Evolutionary conservation across 2,329 filamentous ascomycete species (phyloP).

Genomic region (Clonostachys sp.): DNA sequence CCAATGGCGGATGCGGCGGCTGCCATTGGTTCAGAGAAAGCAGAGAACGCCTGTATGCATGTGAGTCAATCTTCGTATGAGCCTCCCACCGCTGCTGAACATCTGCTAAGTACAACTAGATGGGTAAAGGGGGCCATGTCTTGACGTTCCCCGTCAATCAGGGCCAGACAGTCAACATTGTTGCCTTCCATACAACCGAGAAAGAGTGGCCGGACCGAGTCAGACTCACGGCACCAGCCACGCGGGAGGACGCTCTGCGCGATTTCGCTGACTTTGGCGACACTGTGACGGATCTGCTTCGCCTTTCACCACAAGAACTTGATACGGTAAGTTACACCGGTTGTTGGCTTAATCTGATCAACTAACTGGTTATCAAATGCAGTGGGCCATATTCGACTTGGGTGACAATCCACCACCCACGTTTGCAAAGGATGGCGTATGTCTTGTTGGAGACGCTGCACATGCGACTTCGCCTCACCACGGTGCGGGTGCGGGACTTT

Average conservation of each 20-base stretch:
- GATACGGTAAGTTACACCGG: conserved; percentile 13
- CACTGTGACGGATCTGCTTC: conserved; percentile 19
- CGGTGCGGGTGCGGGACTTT: conserved; percentile 53
- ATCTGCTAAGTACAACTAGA: conserved; percentile 5
- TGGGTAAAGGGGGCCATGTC: conserved; percentile 47
- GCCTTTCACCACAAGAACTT: conserved; percentile 17
- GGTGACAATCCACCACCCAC: conserved; percentile 32
- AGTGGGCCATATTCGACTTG: conserved; percentile 43
- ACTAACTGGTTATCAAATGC: background rate
- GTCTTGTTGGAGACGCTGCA: conserved; percentile 56
- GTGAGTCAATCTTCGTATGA: conserved; percentile 4
- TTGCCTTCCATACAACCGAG: conserved; percentile 31
- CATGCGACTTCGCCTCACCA: conserved; percentile 59
- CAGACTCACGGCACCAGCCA: conserved; percentile 12
- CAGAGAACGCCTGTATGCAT: conserved; percentile 18
- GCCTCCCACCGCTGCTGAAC: too few relatives aligned
- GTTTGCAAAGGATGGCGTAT: conserved; percentile 35
- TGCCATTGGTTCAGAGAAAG: conserved; percentile 34
- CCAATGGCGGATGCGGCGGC: conserved; percentile 47
- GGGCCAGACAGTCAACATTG: conserved; percentile 50
- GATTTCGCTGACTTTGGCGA: conserved; percentile 27
- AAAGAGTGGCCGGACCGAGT: conserved; percentile 18
- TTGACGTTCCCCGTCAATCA: conserved; percentile 54
- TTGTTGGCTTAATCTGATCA: background rate
- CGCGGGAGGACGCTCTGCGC: conserved; percentile 20